These are phyloP conservation scores for Podila epicladia DNA, from an alignment of 192 early-diverging fungal genomes.

Conservation along the genomic window DNA sequence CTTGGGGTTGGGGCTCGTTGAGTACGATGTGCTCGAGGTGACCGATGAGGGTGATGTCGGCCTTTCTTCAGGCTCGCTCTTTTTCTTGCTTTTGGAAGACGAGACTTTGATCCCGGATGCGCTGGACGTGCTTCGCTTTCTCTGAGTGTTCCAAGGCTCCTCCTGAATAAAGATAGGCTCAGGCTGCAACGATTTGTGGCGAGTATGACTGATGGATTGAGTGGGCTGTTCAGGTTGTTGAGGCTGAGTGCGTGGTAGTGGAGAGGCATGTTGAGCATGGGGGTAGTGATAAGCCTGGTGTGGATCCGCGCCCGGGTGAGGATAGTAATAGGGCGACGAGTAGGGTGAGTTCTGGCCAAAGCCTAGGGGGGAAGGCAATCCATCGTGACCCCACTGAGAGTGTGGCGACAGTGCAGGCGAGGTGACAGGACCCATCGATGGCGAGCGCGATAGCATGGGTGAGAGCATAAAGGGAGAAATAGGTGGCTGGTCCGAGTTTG, in stretches of 20 bases:
- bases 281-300: not conserved
- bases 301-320: conserved; percentile 8
- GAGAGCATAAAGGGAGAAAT: conserved; percentile 46
- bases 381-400: conserved; percentile 28
- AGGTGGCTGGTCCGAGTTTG: conserved; percentile 18
- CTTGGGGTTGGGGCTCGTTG: conserved; percentile 39
- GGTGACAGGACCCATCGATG: conserved; percentile 32
- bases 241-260: not conserved
- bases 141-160: conserved; percentile 39
- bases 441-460: conserved; percentile 30
- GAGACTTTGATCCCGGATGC: conserved; percentile 5
- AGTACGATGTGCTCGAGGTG: conserved; percentile 8
- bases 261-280: not conserved
- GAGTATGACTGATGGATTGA: not conserved
- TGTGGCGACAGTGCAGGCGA: conserved; percentile 36
- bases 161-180: conserved; percentile 44
- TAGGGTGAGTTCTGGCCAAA: conserved; percentile 13
- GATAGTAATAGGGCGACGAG: not conserved
- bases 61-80: not conserved
- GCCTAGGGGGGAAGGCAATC: conserved; percentile 14
- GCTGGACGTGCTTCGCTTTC: conserved; percentile 38
- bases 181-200: conserved; percentile 29
- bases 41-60: conserved; percentile 8
- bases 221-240: not conserved
- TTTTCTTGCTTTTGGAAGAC: conserved; percentile 8